Evolutionary conservation across 768 basidiomycete species (phyloP).

Genomic region (Russula sp.): DNA sequence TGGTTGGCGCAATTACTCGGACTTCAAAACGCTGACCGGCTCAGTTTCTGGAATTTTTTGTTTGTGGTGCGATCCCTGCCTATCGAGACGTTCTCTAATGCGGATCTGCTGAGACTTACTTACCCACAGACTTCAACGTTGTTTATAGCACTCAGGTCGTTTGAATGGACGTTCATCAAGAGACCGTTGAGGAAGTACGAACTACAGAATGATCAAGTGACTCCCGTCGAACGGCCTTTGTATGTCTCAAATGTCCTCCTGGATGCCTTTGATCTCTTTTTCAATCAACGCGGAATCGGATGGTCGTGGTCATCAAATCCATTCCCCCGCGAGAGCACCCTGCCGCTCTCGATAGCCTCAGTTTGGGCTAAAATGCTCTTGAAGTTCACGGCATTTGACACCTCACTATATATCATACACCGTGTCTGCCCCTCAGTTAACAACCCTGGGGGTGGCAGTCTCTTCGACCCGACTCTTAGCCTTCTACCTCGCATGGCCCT

Average conservation of each 20-base stretch:
- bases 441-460: not conserved
- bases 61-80: not conserved
- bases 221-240: conserved; percentile 4
- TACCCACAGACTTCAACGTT: not conserved
- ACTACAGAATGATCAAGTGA: not conserved
- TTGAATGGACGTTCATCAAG: conserved; percentile 16
- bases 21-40: not conserved
- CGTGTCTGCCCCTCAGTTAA: conserved; percentile 4
- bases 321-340: not conserved
- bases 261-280: conserved; percentile 14
- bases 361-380: not conserved
- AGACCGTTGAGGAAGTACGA: conserved; percentile 5
- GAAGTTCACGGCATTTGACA: conserved; percentile 4
- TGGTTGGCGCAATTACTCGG: not conserved
- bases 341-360: not conserved
- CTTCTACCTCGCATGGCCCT: not conserved
- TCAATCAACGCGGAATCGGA: conserved; percentile 15
- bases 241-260: conserved; percentile 6
- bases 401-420: not conserved
- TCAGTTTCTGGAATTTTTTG: conserved; percentile 3
- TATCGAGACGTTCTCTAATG: not conserved
- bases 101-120: not conserved
- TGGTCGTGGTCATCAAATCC: conserved; percentile 19
- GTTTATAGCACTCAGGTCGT: not conserved
- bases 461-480: conserved; percentile 4